Percentiles rank a stretch among this genome's conserved stretches.
Conservation (phyloP, 257 asterid genomes). For the Solanum chilense region DNA sequence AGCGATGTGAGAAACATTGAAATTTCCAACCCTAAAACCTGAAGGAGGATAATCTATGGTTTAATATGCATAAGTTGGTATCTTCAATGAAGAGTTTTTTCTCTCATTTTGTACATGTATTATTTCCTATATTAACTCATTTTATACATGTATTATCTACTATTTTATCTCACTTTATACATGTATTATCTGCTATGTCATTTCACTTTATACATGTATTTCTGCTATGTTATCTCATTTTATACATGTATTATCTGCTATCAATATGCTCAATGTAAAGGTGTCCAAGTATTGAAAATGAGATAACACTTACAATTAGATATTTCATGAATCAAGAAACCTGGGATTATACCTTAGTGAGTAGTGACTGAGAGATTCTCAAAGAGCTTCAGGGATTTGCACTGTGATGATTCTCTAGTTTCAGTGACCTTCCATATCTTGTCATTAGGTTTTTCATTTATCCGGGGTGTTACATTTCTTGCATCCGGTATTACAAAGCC, state of each 20-base stretch:
- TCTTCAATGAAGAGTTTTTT: neutral
- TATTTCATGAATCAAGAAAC: neutral
- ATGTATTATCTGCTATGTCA: no score
- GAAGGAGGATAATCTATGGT: neutral
- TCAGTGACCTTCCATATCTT: slow-evolving; percentile 71
- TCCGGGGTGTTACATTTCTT: slow-evolving; percentile 6
- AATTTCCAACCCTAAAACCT: neutral
- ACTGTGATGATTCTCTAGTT: slow-evolving; percentile 66
- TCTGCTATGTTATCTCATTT: neutral
- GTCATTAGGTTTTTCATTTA: slow-evolving; percentile 44
- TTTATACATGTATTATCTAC: neutral
- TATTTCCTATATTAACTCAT: neutral
- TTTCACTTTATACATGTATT: no score
- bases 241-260: neutral
- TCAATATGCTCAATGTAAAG: neutral
- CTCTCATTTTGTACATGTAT: neutral
- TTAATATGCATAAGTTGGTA: neutral
- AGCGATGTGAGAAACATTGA: neutral
- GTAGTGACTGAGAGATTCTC: slow-evolving; percentile 58
- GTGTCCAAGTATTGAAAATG: neutral
- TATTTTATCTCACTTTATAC: neutral
- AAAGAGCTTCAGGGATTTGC: slow-evolving; percentile 70
- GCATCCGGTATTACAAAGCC: slow-evolving; percentile 48
- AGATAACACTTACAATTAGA: neutral
- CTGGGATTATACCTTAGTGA: slow-evolving; percentile 38